Evolutionary conservation across 2,329 filamentous ascomycete genomes (phyloP).

Genomic region (Monosporascus sp.): DNA sequence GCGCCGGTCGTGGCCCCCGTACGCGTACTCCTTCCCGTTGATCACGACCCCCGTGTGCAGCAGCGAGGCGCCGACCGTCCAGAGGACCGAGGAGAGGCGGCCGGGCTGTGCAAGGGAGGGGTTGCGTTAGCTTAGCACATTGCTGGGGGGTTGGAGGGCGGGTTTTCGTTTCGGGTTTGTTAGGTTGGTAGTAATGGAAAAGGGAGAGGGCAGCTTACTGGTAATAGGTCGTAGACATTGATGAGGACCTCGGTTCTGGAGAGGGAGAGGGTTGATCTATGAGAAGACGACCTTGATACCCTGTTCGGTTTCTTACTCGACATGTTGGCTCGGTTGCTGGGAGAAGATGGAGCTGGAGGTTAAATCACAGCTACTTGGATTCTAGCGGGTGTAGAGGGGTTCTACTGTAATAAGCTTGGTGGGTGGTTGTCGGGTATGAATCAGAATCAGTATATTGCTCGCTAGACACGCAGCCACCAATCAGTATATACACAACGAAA

Average conservation of each 20-base stretch:
- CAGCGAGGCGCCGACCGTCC: slow-evolving; percentile 71
- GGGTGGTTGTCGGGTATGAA: background rate
- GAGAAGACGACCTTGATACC: slow-evolving; percentile 34
- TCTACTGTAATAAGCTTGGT: background rate
- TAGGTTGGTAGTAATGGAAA: slow-evolving; percentile 1
- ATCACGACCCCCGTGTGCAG: slow-evolving; percentile 82
- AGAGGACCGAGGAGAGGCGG: slow-evolving; percentile 68
- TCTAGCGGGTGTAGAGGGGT: background rate
- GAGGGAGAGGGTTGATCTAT: slow-evolving; percentile 62
- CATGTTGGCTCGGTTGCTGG: slow-evolving; percentile 25
- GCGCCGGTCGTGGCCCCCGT: slow-evolving; percentile 70
- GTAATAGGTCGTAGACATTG: slow-evolving; percentile 72
- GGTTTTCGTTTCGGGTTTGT: background rate
- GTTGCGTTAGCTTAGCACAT: background rate
- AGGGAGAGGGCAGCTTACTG: slow-evolving; percentile 42
- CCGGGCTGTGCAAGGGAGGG: slow-evolving; percentile 50
- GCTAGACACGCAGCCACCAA: background rate
- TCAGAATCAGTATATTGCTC: background rate
- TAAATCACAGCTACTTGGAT: background rate
- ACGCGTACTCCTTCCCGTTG: slow-evolving; percentile 76
- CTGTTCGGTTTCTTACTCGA: slow-evolving; percentile 37
- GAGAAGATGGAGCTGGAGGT: background rate
- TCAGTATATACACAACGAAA: background rate
- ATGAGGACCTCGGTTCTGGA: slow-evolving; percentile 71
- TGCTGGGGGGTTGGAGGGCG: background rate